phyloP scores from a whole-genome alignment of 371 early-diverging fungal genomes.

The Mucor plumbeus region DNA sequence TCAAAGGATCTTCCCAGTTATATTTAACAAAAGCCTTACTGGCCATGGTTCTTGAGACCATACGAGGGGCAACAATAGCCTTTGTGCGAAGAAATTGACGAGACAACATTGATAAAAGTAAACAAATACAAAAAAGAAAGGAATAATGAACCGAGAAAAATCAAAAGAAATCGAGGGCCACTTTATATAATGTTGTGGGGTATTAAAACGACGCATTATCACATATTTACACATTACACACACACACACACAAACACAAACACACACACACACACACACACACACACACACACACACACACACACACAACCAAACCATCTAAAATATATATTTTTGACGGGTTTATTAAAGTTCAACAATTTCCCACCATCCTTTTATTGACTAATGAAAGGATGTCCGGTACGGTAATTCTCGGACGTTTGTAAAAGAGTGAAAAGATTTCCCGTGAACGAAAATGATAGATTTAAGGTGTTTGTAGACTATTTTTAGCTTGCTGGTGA shows the following conservation, averaged over 20 bases:
- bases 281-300: not conserved
- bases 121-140: slow-evolving; percentile 1
- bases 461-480: not conserved
- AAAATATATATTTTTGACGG: not conserved
- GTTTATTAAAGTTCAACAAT: slow-evolving; percentile 6
- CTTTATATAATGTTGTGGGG: slow-evolving; percentile 6
- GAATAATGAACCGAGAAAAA: slow-evolving; percentile 7
- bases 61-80: slow-evolving; percentile 11
- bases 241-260: not conserved
- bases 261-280: not conserved
- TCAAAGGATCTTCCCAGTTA: slow-evolving; percentile 93
- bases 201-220: too few species aligned
- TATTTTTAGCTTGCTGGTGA: not conserved
- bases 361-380: slow-evolving; percentile 3
- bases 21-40: slow-evolving; percentile 78
- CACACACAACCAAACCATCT: too few species aligned
- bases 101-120: slow-evolving; percentile 15
- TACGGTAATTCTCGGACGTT: slow-evolving; percentile 2
- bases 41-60: slow-evolving; percentile 45
- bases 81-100: slow-evolving; percentile 24
- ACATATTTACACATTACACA: too few species aligned
- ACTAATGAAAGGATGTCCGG: not conserved
- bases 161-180: not conserved
- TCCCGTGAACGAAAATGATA: not conserved
- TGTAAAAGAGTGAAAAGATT: slow-evolving; percentile 7